Percentiles rank a stretch among this genome's conserved stretches.
These are phyloP conservation scores for Trichosanthes truncata DNA, from an alignment of 306 rosid species.

Conservation along the genomic window DNA sequence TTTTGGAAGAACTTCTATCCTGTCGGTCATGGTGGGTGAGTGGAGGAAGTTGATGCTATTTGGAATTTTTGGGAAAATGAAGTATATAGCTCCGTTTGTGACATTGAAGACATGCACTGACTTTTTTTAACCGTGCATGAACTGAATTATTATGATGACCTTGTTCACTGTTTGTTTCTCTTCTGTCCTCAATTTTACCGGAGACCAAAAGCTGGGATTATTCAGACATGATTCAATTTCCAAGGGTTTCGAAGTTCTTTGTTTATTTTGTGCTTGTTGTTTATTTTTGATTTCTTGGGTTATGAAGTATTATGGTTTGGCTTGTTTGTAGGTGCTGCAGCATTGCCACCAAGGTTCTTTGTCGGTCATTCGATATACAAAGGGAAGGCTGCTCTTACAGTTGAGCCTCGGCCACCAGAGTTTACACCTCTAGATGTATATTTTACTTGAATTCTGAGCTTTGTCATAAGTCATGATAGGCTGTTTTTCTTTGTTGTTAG, in stretches of 20 bases:
- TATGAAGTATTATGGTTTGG: constrained; percentile 20
- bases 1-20: background rate
- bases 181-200: background rate
- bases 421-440: constrained; percentile 63
- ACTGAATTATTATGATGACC: background rate
- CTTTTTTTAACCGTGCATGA: background rate
- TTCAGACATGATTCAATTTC: background rate
- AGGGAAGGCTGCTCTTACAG: constrained; percentile 88
- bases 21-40: background rate
- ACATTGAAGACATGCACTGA: background rate
- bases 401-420: constrained; percentile 78
- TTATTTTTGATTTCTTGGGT: background rate
- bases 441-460: constrained; percentile 9
- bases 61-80: background rate
- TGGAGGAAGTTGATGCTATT: background rate
- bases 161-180: background rate
- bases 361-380: constrained; percentile 92
- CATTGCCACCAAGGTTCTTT: constrained; percentile 57
- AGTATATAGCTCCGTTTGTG: background rate
- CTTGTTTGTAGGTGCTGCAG: constrained; percentile 35
- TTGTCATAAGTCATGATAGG: background rate
- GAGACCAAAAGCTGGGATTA: background rate
- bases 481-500: constrained; percentile 3
- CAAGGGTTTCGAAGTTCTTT: background rate
- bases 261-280: background rate